phyloP scores from a whole-genome alignment of 73 alveolate species.

The Halteria grandinella region DNA sequence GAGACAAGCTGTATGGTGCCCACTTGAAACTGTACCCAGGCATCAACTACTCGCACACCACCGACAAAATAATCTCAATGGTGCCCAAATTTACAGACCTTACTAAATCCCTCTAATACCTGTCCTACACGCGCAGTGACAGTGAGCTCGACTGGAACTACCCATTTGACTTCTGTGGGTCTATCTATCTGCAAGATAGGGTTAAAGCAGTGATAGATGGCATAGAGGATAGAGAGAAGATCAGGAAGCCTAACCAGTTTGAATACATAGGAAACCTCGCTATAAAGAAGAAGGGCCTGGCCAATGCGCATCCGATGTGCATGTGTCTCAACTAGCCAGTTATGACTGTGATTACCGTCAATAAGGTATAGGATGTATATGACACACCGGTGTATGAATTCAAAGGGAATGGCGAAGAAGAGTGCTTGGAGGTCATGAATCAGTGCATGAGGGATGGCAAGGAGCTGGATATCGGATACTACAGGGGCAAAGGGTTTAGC shows the following conservation, averaged over 20 bases:
- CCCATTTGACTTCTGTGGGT: constrained; percentile 76
- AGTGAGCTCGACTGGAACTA: constrained; percentile 78
- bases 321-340: constrained; percentile 62
- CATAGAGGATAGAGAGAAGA: constrained; percentile 18
- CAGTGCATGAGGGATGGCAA: background rate
- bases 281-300: constrained; percentile 40
- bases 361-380: constrained; percentile 70
- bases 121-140: constrained; percentile 52
- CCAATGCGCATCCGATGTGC: constrained; percentile 16
- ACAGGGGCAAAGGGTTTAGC: constrained; percentile 14
- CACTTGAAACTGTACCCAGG: constrained; percentile 74
- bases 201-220: constrained; percentile 15
- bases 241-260: constrained; percentile 65
- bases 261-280: constrained; percentile 65
- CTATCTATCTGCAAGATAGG: constrained; percentile 43
- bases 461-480: constrained; percentile 21
- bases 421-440: constrained; percentile 14
- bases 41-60: constrained; percentile 64
- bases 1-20: constrained; percentile 23
- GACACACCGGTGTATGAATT: constrained; percentile 68
- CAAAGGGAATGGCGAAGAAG: constrained; percentile 16
- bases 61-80: constrained; percentile 56
- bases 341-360: constrained; percentile 71
- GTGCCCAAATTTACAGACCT: constrained; percentile 15
- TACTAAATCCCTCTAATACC: background rate